Evolutionary conservation across 2,329 filamentous ascomycete genomes (phyloP).

Genomic region (Arthrinium phaeospermum): DNA sequence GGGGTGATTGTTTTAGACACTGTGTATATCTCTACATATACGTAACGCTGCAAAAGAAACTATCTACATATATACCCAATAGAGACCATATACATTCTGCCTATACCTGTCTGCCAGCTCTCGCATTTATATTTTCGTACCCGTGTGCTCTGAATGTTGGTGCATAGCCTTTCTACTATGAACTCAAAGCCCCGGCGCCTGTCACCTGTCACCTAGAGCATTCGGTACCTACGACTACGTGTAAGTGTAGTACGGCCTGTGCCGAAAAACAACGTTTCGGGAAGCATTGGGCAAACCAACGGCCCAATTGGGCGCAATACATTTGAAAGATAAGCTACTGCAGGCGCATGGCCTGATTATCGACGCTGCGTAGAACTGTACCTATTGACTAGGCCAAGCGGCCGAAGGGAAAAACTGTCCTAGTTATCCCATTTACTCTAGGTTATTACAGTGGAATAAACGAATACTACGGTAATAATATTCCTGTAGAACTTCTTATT

Average conservation of each 20-base stretch:
- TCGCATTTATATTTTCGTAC: not conserved
- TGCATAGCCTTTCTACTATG: not conserved
- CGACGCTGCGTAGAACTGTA: not conserved
- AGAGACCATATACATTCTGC: no score
- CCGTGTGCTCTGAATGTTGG: not conserved
- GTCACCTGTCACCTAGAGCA: not conserved
- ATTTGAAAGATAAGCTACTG: not conserved
- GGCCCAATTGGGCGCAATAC: not conserved
- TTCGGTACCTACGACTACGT: not conserved
- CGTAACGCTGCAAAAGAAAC: not conserved
- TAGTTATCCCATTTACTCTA: no score
- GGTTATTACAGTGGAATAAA: no score
- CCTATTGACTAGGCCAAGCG: not conserved
- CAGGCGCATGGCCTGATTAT: constrained; percentile 1
- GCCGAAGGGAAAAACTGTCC: no score
- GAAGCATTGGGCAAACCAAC: not conserved
- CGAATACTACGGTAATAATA: no score
- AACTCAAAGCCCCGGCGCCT: not conserved
- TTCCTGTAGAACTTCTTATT: no score
- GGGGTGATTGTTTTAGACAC: not conserved
- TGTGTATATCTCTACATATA: not conserved
- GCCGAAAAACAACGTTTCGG: constrained; percentile 2
- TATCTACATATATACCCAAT: not conserved
- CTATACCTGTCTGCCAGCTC: no score
- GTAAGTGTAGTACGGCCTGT: not conserved